Evolutionary conservation across 2,329 filamentous ascomycete genomes (phyloP).

Genomic region (Venturia oleaginea): DNA sequence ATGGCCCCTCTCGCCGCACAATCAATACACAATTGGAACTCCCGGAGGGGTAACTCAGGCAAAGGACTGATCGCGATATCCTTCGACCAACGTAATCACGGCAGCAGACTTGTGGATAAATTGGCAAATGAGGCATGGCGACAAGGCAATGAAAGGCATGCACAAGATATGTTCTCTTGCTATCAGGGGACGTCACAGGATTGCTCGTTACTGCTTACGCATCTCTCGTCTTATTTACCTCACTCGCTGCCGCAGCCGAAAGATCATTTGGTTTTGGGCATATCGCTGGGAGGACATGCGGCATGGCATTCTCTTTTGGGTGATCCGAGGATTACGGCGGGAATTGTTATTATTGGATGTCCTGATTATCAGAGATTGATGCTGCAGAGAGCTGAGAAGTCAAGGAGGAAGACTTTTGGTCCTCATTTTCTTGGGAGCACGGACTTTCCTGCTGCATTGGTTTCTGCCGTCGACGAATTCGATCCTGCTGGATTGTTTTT

Average conservation of each 20-base stretch:
- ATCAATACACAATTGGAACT: slow-evolving; percentile 60
- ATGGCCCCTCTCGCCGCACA: slow-evolving; percentile 70
- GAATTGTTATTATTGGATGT: slow-evolving; percentile 75
- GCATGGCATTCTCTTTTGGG: slow-evolving; percentile 75
- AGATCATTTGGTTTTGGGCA: slow-evolving; percentile 67
- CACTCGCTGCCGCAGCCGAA: slow-evolving; percentile 34
- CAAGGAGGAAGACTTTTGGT: slow-evolving; percentile 57
- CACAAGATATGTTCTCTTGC: slow-evolving; percentile 81
- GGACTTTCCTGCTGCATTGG: slow-evolving; percentile 65
- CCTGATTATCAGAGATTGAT: slow-evolving; percentile 80
- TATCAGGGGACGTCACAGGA: slow-evolving; percentile 69
- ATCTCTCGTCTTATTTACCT: slow-evolving; percentile 68
- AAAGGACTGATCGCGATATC: slow-evolving; percentile 67
- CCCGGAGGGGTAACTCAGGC: slow-evolving; percentile 21
- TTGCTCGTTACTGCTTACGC: slow-evolving; percentile 64
- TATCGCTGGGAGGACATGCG: slow-evolving; percentile 80
- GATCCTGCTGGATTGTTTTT: slow-evolving; percentile 74
- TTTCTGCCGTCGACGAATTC: slow-evolving; percentile 51
- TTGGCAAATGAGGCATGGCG: slow-evolving; percentile 71
- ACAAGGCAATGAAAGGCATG: slow-evolving; percentile 69
- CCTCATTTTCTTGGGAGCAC: slow-evolving; percentile 62
- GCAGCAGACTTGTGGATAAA: slow-evolving; percentile 57
- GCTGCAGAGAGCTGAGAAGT: slow-evolving; percentile 64
- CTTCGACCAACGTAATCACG: slow-evolving; percentile 93
- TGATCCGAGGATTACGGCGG: slow-evolving; percentile 70